Percentiles rank a stretch among this genome's conserved stretches.
Conservation (phyloP, 768 basidiomycete genomes). For the Tylopilus subfusipes region DNA sequence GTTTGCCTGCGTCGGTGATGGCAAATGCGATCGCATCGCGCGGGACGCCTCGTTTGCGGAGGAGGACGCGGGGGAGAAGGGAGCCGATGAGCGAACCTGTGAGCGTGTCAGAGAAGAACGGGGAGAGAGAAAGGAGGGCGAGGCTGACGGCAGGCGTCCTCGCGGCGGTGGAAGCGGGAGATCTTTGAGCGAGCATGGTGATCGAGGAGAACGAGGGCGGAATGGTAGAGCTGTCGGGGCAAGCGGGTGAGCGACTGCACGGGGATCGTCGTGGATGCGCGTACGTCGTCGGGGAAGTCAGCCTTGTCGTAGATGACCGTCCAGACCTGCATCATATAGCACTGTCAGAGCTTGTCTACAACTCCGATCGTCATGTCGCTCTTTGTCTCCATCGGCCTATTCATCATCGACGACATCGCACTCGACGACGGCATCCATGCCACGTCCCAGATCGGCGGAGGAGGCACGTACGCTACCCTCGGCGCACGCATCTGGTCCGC, state of each 20-base stretch:
- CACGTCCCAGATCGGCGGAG: slow-evolving; percentile 71
- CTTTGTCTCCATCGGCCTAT: slow-evolving; percentile 80
- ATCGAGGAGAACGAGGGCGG: slow-evolving; percentile 58
- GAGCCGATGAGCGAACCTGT: slow-evolving; percentile 77
- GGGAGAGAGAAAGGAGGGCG: not conserved
- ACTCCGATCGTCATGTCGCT: slow-evolving; percentile 18
- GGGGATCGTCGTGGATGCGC: slow-evolving; percentile 8
- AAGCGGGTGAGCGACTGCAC: not conserved
- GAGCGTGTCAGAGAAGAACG: not conserved
- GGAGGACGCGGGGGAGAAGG: slow-evolving; percentile 64
- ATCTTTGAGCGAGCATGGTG: slow-evolving; percentile 52
- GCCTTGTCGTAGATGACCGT: slow-evolving; percentile 36
- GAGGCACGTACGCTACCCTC: slow-evolving; percentile 77
- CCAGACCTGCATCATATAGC: slow-evolving; percentile 42
- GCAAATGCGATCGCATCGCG: slow-evolving; percentile 48
- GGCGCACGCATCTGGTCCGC: slow-evolving; percentile 78
- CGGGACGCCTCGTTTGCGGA: slow-evolving; percentile 54
- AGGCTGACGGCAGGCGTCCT: slow-evolving; percentile 61
- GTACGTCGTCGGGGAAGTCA: slow-evolving; percentile 36
- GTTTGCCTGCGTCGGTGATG: slow-evolving; percentile 65
- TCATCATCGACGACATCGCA: slow-evolving; percentile 74
- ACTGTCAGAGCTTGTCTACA: slow-evolving; percentile 13
- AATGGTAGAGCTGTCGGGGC: slow-evolving; percentile 53
- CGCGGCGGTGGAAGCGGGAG: slow-evolving; percentile 62
- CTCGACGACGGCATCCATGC: slow-evolving; percentile 39